Evolutionary conservation across 352 stramenopile species (phyloP).

Genomic region (Phytophthora fragariae): DNA sequence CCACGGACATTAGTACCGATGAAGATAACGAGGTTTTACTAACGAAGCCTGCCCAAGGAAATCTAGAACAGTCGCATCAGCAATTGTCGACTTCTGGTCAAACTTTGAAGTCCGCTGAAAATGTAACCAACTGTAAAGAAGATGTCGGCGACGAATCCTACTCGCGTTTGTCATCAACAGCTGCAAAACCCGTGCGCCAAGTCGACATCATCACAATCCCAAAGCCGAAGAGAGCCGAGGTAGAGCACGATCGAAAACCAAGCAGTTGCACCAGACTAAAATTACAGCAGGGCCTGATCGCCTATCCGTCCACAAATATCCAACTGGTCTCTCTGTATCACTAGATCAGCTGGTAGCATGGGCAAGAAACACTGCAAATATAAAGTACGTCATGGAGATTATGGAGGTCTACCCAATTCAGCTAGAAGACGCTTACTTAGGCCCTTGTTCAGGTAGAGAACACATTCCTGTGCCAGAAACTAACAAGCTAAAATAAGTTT

Average conservation of each 20-base stretch:
- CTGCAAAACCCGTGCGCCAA: neutral
- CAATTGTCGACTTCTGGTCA: neutral
- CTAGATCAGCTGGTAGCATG: constrained; percentile 7
- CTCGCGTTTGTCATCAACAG: neutral
- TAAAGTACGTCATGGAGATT: constrained; percentile 19
- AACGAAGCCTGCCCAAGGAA: neutral
- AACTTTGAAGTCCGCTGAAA: neutral
- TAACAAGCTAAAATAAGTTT: too few relatives aligned
- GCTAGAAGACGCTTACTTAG: constrained; percentile 12
- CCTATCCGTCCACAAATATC: constrained; percentile 13
- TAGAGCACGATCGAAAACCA: neutral
- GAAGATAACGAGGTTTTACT: neutral
- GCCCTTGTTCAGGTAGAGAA: too few relatives aligned
- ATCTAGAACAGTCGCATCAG: neutral
- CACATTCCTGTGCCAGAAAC: too few relatives aligned
- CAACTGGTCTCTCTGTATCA: constrained; percentile 2
- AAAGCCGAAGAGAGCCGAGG: constrained; percentile 1
- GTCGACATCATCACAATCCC: constrained; percentile 15
- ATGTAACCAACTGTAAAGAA: neutral
- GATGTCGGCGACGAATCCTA: neutral
- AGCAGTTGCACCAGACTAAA: constrained; percentile 17
- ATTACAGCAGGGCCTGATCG: neutral
- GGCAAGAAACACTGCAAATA: constrained; percentile 7
- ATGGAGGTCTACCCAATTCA: constrained; percentile 16
- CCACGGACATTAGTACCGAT: neutral